These are phyloP conservation scores for Pinus taeda DNA, from an alignment of 75 land plant species.

Conservation along the genomic window DNA sequence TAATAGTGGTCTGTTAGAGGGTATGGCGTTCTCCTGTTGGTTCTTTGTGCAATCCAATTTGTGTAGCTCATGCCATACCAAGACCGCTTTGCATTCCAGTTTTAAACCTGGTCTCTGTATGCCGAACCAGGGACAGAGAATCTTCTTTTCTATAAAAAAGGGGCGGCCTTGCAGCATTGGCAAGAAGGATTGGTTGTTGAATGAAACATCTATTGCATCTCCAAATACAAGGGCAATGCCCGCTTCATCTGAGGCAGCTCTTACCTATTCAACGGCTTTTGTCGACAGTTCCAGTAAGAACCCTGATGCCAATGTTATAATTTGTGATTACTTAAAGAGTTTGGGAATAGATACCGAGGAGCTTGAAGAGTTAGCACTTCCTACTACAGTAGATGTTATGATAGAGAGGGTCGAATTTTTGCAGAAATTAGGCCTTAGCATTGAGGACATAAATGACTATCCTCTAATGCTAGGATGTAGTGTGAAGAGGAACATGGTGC, in stretches of 20 bases:
- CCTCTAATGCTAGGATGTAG: slow-evolving; percentile 85
- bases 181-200: neutral
- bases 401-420: slow-evolving; percentile 82
- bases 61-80: neutral
- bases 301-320: neutral
- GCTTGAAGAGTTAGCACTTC: slow-evolving; percentile 75
- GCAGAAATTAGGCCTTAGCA: slow-evolving; percentile 62
- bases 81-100: neutral
- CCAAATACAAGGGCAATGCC: neutral
- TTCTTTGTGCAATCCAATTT: neutral
- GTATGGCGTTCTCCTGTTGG: too few relatives aligned
- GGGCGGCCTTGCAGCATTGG: neutral
- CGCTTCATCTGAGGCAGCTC: too few relatives aligned
- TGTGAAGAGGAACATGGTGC: slow-evolving; percentile 88
- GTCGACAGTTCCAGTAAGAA: neutral
- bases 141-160: neutral
- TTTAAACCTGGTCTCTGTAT: neutral
- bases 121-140: neutral
- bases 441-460: slow-evolving; percentile 70
- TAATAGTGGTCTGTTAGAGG: too few relatives aligned
- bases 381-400: slow-evolving; percentile 71
- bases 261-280: neutral
- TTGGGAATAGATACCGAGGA: slow-evolving; percentile 70
- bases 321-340: slow-evolving; percentile 60
- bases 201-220: neutral